Evolutionary conservation across 1,284 basidiomycete genomes (phyloP).

Genomic region (Boletus sp.): DNA sequence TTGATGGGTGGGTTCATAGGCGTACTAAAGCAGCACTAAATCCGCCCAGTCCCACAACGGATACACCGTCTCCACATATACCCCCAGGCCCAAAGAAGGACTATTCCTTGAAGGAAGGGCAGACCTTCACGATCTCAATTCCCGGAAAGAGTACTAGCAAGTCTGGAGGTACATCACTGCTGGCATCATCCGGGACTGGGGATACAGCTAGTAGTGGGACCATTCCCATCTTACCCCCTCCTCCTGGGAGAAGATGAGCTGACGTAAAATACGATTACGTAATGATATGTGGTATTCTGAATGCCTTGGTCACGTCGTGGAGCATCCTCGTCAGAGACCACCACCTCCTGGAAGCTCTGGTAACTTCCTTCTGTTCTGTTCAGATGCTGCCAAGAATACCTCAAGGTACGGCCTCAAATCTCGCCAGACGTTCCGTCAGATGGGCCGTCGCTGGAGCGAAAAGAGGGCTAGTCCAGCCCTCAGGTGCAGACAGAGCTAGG

Average conservation of each 20-base stretch:
- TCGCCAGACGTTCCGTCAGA: conserved; percentile 19
- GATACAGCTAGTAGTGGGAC: conserved; percentile 30
- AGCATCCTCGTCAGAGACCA: conserved; percentile 11
- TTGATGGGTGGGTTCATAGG: conserved; percentile 36
- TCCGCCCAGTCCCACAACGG: conserved; percentile 43
- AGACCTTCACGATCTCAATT: conserved; percentile 90
- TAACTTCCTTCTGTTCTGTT: conserved; percentile 1
- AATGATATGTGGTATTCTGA: conserved; percentile 11
- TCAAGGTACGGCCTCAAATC: conserved; percentile 7
- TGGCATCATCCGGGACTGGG: conserved; percentile 34
- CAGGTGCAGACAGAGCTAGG: conserved; percentile 72
- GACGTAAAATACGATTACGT: conserved; percentile 21
- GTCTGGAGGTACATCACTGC: conserved; percentile 28
- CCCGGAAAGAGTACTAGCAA: conserved; percentile 59
- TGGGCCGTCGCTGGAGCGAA: conserved; percentile 24
- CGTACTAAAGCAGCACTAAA: conserved; percentile 60
- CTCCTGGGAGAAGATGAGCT: conserved; percentile 47
- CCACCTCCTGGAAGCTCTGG: conserved; percentile 6
- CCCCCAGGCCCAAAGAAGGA: conserved; percentile 87
- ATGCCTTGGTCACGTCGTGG: conserved; percentile 5
- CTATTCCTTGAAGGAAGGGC: conserved; percentile 93
- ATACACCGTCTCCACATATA: conserved; percentile 50
- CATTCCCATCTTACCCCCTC: conserved; percentile 71
- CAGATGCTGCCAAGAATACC: conserved; percentile 35
- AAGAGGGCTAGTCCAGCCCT: conserved; percentile 67